A percentile compares a stretch with the other conserved stretches of the same genome.
Conservation (phyloP, 805 yeast species). For the Jamesozyma lodderae region DNA sequence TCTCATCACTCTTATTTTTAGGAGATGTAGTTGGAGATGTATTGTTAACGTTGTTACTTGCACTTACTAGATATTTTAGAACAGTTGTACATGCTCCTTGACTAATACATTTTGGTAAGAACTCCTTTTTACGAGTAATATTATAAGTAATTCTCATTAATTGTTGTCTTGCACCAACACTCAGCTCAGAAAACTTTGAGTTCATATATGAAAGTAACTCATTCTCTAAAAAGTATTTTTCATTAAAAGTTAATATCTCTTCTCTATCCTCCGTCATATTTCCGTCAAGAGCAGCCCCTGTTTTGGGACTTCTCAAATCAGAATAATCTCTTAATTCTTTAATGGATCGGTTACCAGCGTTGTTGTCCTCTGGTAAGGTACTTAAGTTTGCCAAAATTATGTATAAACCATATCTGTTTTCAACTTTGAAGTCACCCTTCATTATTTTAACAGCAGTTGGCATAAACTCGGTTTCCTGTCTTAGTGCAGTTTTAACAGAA, state of each 20-base stretch:
- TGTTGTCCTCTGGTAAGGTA: constrained; percentile 12
- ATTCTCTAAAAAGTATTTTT: constrained; percentile 14
- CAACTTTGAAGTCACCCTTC: constrained; percentile 9
- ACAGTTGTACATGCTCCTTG: constrained; percentile 41
- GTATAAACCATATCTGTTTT: constrained; percentile 28
- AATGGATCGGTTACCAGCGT: constrained; percentile 15
- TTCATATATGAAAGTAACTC: constrained; percentile 18
- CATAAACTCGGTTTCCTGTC: constrained; percentile 32
- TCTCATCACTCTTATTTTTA: constrained; percentile 7
- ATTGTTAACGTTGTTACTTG: constrained; percentile 9
- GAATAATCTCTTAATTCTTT: constrained; percentile 28
- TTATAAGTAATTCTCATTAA: constrained; percentile 28
- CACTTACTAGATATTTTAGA: constrained; percentile 29
- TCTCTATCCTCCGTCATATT: constrained; percentile 6
- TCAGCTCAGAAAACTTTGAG: constrained; percentile 8
- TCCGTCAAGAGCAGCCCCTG: constrained; percentile 6
- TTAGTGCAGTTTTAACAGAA: constrained; percentile 30
- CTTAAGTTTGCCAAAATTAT: constrained; percentile 30
- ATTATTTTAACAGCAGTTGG: constrained; percentile 23
- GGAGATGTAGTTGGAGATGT: not conserved
- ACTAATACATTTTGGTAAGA: constrained; percentile 29
- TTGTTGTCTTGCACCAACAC: constrained; percentile 26
- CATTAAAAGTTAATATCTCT: constrained; percentile 11
- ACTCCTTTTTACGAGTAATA: constrained; percentile 17
- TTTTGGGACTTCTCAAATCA: constrained; percentile 20